These are phyloP conservation scores for Carpinus viminea DNA, from an alignment of 306 rosid species.

Conservation along the genomic window DNA sequence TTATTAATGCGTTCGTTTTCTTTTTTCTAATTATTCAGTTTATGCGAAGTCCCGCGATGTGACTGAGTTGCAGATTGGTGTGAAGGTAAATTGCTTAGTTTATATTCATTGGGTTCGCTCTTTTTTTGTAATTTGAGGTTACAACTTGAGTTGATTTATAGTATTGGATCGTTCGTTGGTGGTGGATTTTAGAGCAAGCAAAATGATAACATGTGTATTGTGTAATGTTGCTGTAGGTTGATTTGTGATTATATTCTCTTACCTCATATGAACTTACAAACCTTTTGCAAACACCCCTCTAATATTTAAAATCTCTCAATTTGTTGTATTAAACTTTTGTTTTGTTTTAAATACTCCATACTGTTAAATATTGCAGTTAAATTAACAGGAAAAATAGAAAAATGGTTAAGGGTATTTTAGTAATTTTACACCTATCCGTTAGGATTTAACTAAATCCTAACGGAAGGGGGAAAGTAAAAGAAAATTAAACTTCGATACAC, in stretches of 20 bases:
- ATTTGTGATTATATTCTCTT: neutral
- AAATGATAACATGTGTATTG: neutral
- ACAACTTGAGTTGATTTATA: neutral
- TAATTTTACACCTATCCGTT: too few species aligned
- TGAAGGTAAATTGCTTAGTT: conserved; percentile 56
- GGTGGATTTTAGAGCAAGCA: neutral
- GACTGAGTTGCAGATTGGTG: conserved; percentile 83
- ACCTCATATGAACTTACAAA: too few species aligned
- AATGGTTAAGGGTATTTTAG: too few species aligned
- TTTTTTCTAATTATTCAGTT: conserved; percentile 35
- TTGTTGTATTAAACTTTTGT: too few species aligned
- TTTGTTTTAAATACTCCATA: too few species aligned
- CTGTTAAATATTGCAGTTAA: too few species aligned
- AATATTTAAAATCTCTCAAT: too few species aligned
- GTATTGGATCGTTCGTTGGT: neutral
- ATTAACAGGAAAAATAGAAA: too few species aligned
- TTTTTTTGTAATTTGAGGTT: conserved; percentile 8
- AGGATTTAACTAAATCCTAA: too few species aligned
- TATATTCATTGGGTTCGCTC: neutral
- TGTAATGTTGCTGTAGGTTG: neutral
- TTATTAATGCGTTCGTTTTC: neutral
- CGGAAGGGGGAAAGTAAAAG: too few species aligned
- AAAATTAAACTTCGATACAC: too few species aligned
- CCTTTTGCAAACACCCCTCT: too few species aligned
- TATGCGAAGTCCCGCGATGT: conserved; percentile 67